phyloP scores from a whole-genome alignment of 1,139 yeast species.

The Lodderomyces margitis region DNA sequence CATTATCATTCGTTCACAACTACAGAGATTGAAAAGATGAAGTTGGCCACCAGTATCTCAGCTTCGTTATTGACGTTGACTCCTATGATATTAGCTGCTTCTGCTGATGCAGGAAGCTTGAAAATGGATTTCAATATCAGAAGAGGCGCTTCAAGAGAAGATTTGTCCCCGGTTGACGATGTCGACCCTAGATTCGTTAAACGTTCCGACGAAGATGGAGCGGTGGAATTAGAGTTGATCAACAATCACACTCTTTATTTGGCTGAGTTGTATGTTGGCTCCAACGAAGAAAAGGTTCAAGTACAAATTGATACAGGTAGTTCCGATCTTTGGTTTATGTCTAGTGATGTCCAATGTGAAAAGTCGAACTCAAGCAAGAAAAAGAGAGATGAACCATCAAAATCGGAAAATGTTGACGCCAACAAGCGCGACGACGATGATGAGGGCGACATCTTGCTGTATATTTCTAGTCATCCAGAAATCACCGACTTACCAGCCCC shows the following conservation, averaged over 20 bases:
- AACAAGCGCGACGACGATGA: slow-evolving; percentile 4
- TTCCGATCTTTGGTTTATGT: slow-evolving; percentile 28
- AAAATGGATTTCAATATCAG: too few relatives aligned
- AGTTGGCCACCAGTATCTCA: too few relatives aligned
- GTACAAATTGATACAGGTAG: slow-evolving; percentile 22
- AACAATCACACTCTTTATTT: slow-evolving; percentile 9
- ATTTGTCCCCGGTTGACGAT: slow-evolving; percentile 14
- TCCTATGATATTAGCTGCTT: too few relatives aligned
- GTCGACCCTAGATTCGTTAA: slow-evolving; percentile 18
- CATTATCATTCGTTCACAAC: too few relatives aligned
- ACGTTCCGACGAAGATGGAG: slow-evolving; percentile 25
- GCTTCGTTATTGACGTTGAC: too few relatives aligned
- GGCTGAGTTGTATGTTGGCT: slow-evolving; percentile 12
- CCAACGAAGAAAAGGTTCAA: slow-evolving; percentile 13
- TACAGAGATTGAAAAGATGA: too few relatives aligned
- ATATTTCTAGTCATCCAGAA: too few relatives aligned
- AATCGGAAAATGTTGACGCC: slow-evolving; percentile 7
- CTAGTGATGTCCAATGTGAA: slow-evolving; percentile 28
- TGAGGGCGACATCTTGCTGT: too few relatives aligned
- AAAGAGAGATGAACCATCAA: too few relatives aligned
- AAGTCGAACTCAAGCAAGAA: slow-evolving; percentile 1
- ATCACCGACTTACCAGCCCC: background rate
- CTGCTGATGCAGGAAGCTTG: too few relatives aligned
- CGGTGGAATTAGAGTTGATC: slow-evolving; percentile 29
- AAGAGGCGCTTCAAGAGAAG: too few relatives aligned